phyloP scores from a whole-genome alignment of 2,329 filamentous ascomycete genomes.

The Bipolaris cookei region DNA sequence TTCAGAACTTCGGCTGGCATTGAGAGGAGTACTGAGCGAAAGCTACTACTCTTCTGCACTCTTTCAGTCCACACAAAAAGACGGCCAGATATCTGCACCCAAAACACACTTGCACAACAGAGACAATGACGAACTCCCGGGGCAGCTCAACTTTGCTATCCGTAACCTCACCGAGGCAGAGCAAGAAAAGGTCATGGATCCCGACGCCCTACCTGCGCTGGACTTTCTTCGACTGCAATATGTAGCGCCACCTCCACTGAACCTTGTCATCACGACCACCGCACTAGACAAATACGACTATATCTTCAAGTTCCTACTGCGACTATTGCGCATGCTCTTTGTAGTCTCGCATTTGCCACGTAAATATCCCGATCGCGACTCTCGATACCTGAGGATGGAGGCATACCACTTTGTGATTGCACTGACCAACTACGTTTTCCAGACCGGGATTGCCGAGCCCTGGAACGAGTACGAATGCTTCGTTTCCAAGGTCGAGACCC shows the following conservation, averaged over 20 bases:
- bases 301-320: conserved; percentile 80
- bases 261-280: conserved; percentile 72
- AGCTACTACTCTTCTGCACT: conserved; percentile 62
- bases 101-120: conserved; percentile 20
- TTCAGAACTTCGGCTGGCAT: conserved; percentile 85
- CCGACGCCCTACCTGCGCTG: conserved; percentile 82
- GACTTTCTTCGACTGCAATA: conserved; percentile 92
- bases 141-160: conserved; percentile 72
- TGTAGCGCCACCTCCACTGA: conserved; percentile 73
- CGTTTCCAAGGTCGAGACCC: conserved; percentile 67
- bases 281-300: conserved; percentile 81
- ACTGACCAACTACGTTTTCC: conserved; percentile 79
- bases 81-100: background rate
- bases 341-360: conserved; percentile 60
- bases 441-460: conserved; percentile 73
- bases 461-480: conserved; percentile 75
- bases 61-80: conserved; percentile 31
- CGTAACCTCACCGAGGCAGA: conserved; percentile 75
- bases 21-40: conserved; percentile 85
- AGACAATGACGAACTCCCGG: conserved; percentile 50
- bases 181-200: conserved; percentile 81
- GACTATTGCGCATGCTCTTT: conserved; percentile 78
- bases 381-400: conserved; percentile 68
- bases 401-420: conserved; percentile 79
- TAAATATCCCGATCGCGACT: conserved; percentile 25